phyloP scores from a whole-genome alignment of 768 basidiomycete genomes.

The Galerina sulciceps region DNA sequence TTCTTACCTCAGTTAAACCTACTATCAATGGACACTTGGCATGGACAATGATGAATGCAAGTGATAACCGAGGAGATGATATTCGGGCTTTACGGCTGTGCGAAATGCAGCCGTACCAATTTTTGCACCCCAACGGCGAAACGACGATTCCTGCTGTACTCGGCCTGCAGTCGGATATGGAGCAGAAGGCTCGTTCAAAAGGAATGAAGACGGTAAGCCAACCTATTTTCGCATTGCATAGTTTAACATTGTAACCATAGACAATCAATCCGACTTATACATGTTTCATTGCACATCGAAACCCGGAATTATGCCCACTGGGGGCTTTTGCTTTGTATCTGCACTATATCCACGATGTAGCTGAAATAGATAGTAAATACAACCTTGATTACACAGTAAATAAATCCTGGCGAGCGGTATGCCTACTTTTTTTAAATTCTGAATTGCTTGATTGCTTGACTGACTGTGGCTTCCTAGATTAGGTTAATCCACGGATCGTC shows the following conservation, averaged over 20 bases:
- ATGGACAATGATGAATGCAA: background rate
- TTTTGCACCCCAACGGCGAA: background rate
- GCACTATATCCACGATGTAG: background rate
- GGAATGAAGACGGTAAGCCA: background rate
- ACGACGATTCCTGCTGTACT: background rate
- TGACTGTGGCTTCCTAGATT: no score
- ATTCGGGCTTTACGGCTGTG: background rate
- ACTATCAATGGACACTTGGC: no score
- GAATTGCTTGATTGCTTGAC: background rate
- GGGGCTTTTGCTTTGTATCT: background rate
- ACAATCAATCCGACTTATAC: background rate
- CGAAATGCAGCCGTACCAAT: background rate
- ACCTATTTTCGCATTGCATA: background rate
- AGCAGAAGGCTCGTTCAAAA: background rate
- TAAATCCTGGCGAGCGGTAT: background rate
- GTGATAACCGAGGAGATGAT: background rate
- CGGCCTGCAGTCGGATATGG: background rate
- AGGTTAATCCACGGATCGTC: background rate
- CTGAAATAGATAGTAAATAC: background rate
- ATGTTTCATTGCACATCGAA: background rate
- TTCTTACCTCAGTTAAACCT: no score
- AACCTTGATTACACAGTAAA: background rate
- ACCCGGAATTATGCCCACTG: background rate
- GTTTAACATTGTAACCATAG: background rate
- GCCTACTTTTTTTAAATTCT: background rate